Evolutionary conservation across 202 grass and related monocot species (phyloP), one percentile per base, ranked within the genome.

Genomic region (Digitaria exilis): DNA sequence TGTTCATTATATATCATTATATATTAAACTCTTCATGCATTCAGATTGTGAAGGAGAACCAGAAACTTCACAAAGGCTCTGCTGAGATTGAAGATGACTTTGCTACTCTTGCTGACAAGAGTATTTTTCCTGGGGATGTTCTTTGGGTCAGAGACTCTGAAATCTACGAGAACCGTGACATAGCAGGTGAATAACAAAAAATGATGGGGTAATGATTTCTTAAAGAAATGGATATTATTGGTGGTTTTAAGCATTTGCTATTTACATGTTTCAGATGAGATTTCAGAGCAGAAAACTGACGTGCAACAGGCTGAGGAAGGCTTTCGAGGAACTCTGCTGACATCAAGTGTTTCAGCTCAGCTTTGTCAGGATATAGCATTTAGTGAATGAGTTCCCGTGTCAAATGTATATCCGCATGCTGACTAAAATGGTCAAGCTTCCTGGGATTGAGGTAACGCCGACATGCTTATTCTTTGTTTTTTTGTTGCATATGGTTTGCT

Each of bases 21-120:
- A 58, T 15, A n/a, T 29, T 65, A 74, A 17, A 42, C 37, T 84
- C 32, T 79, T 87, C 32, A 48, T 81, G 46, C 52, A 71, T 90
- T 61, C 73, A 96, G 96, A 91, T 99, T 29, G 96, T 99, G 72
- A 99, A 96, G 89, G 96, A 99, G 81, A 99, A 99, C 78, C 96
- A 99, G 76, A 96, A 96, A 82, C 87, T 99, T 88, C 91, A 96
- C 84, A 99, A 96, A 90, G 93, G 93, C 14, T 86, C 81, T 72
- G 67, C 71, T 50, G 93, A 99, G 88, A 94, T 99, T 42, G 91
- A 96, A 89, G 96, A 78, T 83, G 96, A 96, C 77, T 80, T 81
- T 61, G 87, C 89, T 70, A 96, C 91, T 84, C 87, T 99, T 70
- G 89, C 92, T 80, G 96, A 96, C 59, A 94, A 94, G 77, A 79